These are phyloP conservation scores for Sclerotinia trifoliorum DNA, from an alignment of 2,329 filamentous ascomycete species.

Conservation along the genomic window DNA sequence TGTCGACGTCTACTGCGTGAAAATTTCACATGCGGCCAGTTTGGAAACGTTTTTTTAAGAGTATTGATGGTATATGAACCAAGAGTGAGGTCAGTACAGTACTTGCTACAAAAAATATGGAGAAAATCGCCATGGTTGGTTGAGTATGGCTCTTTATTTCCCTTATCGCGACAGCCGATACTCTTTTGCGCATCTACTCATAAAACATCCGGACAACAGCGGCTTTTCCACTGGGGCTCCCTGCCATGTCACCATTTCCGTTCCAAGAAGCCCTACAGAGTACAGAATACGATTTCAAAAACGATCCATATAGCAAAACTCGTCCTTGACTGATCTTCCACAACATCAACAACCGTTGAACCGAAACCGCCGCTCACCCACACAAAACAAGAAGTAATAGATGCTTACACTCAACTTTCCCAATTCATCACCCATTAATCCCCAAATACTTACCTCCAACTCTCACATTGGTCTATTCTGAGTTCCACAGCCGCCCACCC, in stretches of 20 bases:
- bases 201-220: neutral
- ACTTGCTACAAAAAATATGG: neutral
- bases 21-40: too few relatives aligned
- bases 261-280: too few relatives aligned
- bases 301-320: too few relatives aligned
- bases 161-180: neutral
- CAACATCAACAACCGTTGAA: neutral
- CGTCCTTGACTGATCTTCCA: neutral
- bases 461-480: slow-evolving; percentile 4
- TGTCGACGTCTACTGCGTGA: neutral
- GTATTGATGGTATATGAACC: neutral
- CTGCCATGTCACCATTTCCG: neutral
- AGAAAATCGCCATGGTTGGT: neutral
- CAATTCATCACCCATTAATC: neutral
- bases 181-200: neutral
- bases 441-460: neutral
- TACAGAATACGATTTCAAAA: neutral
- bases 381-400: neutral
- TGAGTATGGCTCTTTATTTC: neutral
- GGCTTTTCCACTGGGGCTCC: neutral
- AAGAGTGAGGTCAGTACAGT: neutral
- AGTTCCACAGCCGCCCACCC: slow-evolving; percentile 6
- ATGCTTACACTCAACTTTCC: neutral
- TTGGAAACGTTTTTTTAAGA: neutral
- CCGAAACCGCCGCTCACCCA: neutral